Evolutionary conservation across 441 rosid species (phyloP), one percentile per base, ranked within the genome.

Genomic region (Erodium texanum): DNA sequence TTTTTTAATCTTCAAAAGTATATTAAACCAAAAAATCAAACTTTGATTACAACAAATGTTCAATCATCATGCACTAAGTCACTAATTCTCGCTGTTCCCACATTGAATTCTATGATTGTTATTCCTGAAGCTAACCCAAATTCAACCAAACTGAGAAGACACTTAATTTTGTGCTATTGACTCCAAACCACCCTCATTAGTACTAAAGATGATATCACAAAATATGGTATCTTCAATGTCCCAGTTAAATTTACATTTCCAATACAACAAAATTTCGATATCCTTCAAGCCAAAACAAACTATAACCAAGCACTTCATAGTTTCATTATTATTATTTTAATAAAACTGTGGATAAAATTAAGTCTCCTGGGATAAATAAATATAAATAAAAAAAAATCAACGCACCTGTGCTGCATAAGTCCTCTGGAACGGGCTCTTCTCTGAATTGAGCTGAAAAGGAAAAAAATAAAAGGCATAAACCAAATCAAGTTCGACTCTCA

Each of bases 341-440:
- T n/a, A n/a, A n/a, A n/a, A n/a, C n/a, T n/a, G n/a, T n/a, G n/a
- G 10, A 24, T 27, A 18, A 59, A 68, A 61, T 3, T 61, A 54
- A 11, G 23, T 18, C 12, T 18, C 22, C 61, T 54, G 8, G 14
- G 43, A 38, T 38, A 0, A 38, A n/a, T n/a, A 38, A 34, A 34
- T 8, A 36, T 36, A 36, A 34, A 34, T 34, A 34, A 34, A 34
- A 7, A 34, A 38, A 10, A 3, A 36, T 7, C 9, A 36, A 67
- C 67, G 14, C 48, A 86, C 88, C 90, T 86, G 88, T 64, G 78
- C 72, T 62, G 88, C 90, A 43, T 79, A 84, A 15, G 86, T 81
- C 75, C 81, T 75, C 73, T 82, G 90, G 70, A 86, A 84, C 7
- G 81, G 82, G 74, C 90, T 83, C 80, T 82, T 86, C 7, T 76